Evolutionary conservation across 192 early-diverging fungal species (phyloP), one percentile per base, ranked within the genome.

Genomic region (Coemansia guatemalensis): DNA sequence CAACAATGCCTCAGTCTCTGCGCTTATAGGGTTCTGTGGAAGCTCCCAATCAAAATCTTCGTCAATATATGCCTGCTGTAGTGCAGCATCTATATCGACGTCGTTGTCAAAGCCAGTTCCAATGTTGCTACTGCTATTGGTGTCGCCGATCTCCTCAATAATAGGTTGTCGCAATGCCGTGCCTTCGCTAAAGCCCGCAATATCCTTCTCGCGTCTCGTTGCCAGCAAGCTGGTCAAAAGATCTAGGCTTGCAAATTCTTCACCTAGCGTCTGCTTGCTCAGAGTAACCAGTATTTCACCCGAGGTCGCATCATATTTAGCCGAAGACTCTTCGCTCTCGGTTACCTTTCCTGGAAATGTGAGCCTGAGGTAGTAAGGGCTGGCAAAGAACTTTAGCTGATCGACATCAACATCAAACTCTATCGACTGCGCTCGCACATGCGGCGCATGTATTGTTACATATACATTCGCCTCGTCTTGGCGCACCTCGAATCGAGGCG

Each of bases 321-420:
- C 90, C 12, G 83, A 86, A 25, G 94, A 86, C 22, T 86, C 73
- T 23, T 95, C 95, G 74, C 97, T 92, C 64, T 96, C 94, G 0
- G 94, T 69, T 8, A 99, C 66, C 52, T 86, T 83, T 30, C 86
- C 88, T 8, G 94, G 92, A 47, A 99, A 89, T 12, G 85, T 85
- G 14, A 99, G 78, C 52, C 95, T 82, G 18, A 97, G 83, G 67
- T 94, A 99, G 81, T 99, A 99, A 1, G 95, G 97, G 35, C 85
- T 84, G 49, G 92, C 82, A 68, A 86, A 90, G 63, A 99, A 97
- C 65, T 87, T 90, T 81, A 99, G 92, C 56, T 93, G 90, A 53
- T 69, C 82, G 8, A 83, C 92, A 17, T 94, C 84, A 44, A 95
- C 87, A 71, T 89, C 85, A 56, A 96, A 83, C 68, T 99, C 95